Percentiles rank a stretch among this genome's conserved stretches.
Conservation (phyloP, 306 rosid species). For the Rosa chinensis region DNA sequence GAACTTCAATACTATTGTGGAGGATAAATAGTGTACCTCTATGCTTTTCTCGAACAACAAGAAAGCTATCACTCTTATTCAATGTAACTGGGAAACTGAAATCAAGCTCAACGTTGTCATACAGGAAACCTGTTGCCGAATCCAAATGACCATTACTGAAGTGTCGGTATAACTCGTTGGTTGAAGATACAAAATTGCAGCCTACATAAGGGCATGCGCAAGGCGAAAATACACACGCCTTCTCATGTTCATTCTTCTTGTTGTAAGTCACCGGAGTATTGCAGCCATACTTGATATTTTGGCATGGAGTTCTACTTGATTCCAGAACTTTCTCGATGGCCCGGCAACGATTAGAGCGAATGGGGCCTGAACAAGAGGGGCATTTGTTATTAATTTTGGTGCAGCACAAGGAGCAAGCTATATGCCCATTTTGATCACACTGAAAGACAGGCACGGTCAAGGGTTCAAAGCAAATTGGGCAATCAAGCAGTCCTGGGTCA, state of each 20-base stretch:
- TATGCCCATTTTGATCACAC: too few relatives aligned
- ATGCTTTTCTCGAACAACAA: conserved; percentile 18
- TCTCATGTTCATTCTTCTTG: conserved; percentile 48
- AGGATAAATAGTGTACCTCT: conserved; percentile 47
- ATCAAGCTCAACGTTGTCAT: background rate
- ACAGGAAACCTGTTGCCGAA: conserved; percentile 32
- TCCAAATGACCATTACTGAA: conserved; percentile 41
- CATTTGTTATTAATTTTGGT: conserved; percentile 50
- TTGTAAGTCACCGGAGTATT: conserved; percentile 29
- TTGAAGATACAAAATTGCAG: conserved; percentile 44
- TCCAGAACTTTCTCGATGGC: conserved; percentile 70
- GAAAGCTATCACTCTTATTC: background rate
- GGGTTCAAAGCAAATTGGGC: conserved; percentile 3
- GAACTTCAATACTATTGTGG: conserved; percentile 21
- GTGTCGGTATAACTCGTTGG: conserved; percentile 42
- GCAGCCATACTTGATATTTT: conserved; percentile 52
- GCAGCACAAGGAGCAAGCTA: conserved; percentile 55
- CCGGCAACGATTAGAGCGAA: conserved; percentile 65
- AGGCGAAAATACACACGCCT: conserved; percentile 47
- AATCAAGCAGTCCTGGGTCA: background rate
- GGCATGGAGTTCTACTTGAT: conserved; percentile 51
- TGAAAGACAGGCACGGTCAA: background rate
- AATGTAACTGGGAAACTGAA: background rate
- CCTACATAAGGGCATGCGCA: conserved; percentile 48
- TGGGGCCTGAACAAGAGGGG: conserved; percentile 49